Base-by-base conservation (phyloP, 2,329 filamentous ascomycete genomes). In the Trichoderma endophyticum region DNA sequence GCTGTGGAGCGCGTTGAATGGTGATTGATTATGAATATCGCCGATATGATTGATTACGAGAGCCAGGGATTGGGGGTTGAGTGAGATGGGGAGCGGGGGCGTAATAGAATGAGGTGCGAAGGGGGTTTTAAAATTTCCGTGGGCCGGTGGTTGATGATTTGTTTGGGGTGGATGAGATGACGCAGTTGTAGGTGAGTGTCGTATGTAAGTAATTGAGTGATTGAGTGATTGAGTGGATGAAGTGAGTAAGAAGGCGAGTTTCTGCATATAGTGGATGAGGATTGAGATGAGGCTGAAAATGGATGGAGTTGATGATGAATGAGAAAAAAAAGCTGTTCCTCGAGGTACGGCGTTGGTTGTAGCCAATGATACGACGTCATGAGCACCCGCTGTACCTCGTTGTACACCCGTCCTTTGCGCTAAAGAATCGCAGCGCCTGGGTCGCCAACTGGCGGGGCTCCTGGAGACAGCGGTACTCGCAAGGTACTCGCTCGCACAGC, bases 401-500 rank as follows among this genome's bases (percentile, higher is more conserved):
- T 34, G 24, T 43, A 63, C 24, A 18, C 39, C 24, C 24, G 36
- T n/a, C 11, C 18, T 51, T 1, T 51, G 39, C n/a, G 62, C 62
- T 51, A 34, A 21, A 34, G 57, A 60, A 34, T 32, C 32, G 18
- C 18, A 32, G 57, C 57, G 18, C 18, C 26, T 32, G 68, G 28
- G 43, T 39, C 59, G 18, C 56, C 43, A 64, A 57, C 48, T 64
- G 66, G 60, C 34, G 60, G 68, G 68, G 68, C 43, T 57, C 26
- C 21, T 6, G 65, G 56, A 32, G 56, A 60, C 51, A 34, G 21
- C 21, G 26, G 51, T 57, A 60, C 57, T 34, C 18, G n/a, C 28
- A 21, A 34, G 18, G 56, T 32, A 59, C 34, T 15, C 34, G 15
- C 34, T 36, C 34, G 34, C 34, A 36, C 14, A 36, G 34, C 34